Conservation (phyloP, 2,329 filamentous ascomycete genomes). For the Nakataea oryzae region DNA sequence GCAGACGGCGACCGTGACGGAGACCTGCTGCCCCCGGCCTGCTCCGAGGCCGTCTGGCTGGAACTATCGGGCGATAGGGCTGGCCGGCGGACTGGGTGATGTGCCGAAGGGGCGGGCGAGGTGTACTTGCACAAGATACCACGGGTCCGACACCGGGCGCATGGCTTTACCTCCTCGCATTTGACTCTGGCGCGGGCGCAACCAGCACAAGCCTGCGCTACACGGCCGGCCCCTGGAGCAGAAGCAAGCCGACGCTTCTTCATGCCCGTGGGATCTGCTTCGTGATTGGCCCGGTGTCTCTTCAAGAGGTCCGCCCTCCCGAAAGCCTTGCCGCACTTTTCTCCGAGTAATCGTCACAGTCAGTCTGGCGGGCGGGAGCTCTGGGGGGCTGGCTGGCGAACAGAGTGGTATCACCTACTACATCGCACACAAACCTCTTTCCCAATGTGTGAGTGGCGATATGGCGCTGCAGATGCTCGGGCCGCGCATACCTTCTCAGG, state of each 20-base stretch:
- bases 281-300: slow-evolving; percentile 39
- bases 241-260: slow-evolving; percentile 35
- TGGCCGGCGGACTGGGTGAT: slow-evolving; percentile 30
- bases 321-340: slow-evolving; percentile 42
- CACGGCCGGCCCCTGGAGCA: slow-evolving; percentile 34
- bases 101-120: slow-evolving; percentile 24
- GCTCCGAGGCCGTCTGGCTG: background rate
- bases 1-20: background rate
- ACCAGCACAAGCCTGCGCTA: slow-evolving; percentile 40
- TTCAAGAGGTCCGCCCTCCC: slow-evolving; percentile 42
- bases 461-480: slow-evolving; percentile 20
- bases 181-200: slow-evolving; percentile 43
- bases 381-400: background rate
- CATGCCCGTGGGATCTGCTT: slow-evolving; percentile 30
- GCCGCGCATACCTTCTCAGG: background rate
- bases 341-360: background rate
- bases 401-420: slow-evolving; percentile 7
- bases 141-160: slow-evolving; percentile 36
- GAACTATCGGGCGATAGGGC: slow-evolving; percentile 25
- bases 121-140: slow-evolving; percentile 33
- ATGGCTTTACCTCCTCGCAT: slow-evolving; percentile 44
- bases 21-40: background rate
- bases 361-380: background rate
- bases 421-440: slow-evolving; percentile 33
- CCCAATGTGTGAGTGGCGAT: slow-evolving; percentile 40